Percentiles rank a stretch among this genome's conserved stretches.
phyloP scores from a whole-genome alignment of 768 basidiomycete species.

The Collybia mongolica region DNA sequence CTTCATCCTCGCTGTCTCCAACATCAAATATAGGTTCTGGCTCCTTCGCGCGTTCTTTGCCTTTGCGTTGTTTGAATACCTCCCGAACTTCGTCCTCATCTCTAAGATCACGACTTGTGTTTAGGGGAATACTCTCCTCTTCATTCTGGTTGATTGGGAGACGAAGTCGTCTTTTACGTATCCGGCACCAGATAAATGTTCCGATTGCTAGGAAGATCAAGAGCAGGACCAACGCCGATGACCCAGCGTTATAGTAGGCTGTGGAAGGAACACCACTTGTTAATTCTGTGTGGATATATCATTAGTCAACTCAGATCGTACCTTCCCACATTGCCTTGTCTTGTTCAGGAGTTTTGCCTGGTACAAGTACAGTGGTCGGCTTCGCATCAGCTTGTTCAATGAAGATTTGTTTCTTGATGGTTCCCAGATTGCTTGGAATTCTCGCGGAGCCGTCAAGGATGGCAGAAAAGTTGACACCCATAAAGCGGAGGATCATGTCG shows the following conservation, averaged over 20 bases:
- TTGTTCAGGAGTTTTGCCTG: constrained; percentile 69
- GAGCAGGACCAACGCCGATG: constrained; percentile 80
- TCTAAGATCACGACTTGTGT: constrained; percentile 41
- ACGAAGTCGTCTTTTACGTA: constrained; percentile 45
- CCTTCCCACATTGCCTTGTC: constrained; percentile 92
- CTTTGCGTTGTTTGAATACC: constrained; percentile 34
- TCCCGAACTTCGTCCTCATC: constrained; percentile 32
- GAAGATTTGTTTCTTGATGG: constrained; percentile 63
- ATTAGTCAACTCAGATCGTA: constrained; percentile 26
- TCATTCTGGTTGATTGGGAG: constrained; percentile 32
- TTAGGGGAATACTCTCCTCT: constrained; percentile 77
- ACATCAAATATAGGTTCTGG: constrained; percentile 53
- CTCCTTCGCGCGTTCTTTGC: constrained; percentile 44
- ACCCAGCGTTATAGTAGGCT: constrained; percentile 97
- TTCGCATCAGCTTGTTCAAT: constrained; percentile 40
- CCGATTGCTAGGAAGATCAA: constrained; percentile 69
- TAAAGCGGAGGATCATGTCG: constrained; percentile 99
- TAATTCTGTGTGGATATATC: background rate
- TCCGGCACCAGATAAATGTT: constrained; percentile 78
- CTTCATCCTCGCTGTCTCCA: constrained; percentile 54
- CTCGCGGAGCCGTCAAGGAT: constrained; percentile 78
- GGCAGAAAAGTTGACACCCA: constrained; percentile 84
- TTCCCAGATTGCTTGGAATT: constrained; percentile 81
- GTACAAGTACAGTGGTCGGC: constrained; percentile 31
- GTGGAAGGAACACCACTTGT: constrained; percentile 5